These are phyloP conservation scores for Exophiala sp. DNA, from an alignment of 2,329 filamentous ascomycete genomes.

Conservation along the genomic window DNA sequence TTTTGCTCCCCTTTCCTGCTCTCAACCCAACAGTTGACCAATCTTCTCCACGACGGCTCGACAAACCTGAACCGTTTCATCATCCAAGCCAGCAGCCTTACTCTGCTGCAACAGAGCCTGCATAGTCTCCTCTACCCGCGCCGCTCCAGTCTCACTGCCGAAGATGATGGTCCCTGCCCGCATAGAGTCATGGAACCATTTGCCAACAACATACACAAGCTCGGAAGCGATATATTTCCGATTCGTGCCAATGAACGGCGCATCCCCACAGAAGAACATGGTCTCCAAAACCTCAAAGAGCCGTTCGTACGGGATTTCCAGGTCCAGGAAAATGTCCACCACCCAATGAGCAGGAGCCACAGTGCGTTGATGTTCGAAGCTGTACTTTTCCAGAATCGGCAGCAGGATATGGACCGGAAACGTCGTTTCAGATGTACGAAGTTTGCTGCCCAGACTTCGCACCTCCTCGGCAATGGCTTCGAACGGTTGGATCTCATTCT, in stretches of 20 bases:
- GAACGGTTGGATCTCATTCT: conserved; percentile 40
- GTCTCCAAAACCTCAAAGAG: conserved; percentile 58
- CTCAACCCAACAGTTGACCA: conserved; percentile 23
- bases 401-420: conserved; percentile 52
- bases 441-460: conserved; percentile 51
- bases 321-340: conserved; percentile 59
- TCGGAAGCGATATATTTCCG: conserved; percentile 55
- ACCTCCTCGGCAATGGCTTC: conserved; percentile 49
- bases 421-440: conserved; percentile 51
- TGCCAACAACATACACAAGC: conserved; percentile 54
- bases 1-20: not conserved
- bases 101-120: conserved; percentile 19
- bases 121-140: conserved; percentile 43
- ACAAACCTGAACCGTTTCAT: conserved; percentile 39
- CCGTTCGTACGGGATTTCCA: conserved; percentile 56
- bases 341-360: conserved; percentile 52
- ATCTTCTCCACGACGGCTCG: conserved; percentile 35
- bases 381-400: conserved; percentile 52
- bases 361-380: conserved; percentile 45
- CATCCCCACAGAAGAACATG: conserved; percentile 62
- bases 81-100: conserved; percentile 25
- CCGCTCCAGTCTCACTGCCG: conserved; percentile 55
- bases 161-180: conserved; percentile 52
- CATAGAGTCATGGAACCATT: conserved; percentile 56
- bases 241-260: conserved; percentile 56